Percentiles rank a stretch among this genome's conserved stretches.
phyloP scores from a whole-genome alignment of 257 asterid genomes.

The Solanum bulbocastanum region DNA sequence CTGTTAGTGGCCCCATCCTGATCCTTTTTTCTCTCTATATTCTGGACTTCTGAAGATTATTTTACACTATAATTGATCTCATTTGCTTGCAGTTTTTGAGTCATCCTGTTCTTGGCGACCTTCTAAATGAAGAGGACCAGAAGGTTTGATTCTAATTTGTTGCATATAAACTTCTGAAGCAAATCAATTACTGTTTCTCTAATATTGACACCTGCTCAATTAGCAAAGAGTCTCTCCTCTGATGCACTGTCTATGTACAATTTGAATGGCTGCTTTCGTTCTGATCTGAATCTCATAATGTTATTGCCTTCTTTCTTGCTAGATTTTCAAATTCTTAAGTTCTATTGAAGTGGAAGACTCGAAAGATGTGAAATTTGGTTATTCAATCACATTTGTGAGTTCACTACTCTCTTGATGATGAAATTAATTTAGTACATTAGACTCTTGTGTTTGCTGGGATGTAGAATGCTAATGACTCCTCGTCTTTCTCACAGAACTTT shows the following conservation, averaged over 20 bases:
- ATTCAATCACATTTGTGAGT: constrained; percentile 84
- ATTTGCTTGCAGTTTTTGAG: constrained; percentile 63
- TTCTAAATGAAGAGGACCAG: constrained; percentile 87
- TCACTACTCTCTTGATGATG: neutral
- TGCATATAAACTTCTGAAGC: neutral
- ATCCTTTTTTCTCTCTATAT: neutral
- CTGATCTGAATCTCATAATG: neutral
- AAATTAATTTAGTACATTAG: neutral
- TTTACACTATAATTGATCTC: neutral
- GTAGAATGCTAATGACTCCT: neutral
- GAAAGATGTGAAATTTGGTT: constrained; percentile 92
- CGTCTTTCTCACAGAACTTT: constrained; percentile 45
- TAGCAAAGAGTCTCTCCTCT: neutral
- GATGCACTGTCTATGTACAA: neutral
- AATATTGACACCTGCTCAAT: neutral
- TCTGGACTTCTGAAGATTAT: neutral
- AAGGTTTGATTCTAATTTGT: neutral
- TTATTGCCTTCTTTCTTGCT: neutral
- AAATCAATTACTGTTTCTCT: neutral
- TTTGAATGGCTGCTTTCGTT: neutral
- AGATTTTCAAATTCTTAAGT: constrained; percentile 76
- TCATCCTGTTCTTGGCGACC: constrained; percentile 86
- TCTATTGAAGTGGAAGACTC: constrained; percentile 91
- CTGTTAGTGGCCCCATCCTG: constrained; percentile 45
- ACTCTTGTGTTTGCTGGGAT: neutral